Percentiles rank a stretch among this genome's conserved stretches.
These are phyloP conservation scores for Lecanicillium sp. DNA, from an alignment of 2,329 filamentous ascomycete species.

Conservation along the genomic window DNA sequence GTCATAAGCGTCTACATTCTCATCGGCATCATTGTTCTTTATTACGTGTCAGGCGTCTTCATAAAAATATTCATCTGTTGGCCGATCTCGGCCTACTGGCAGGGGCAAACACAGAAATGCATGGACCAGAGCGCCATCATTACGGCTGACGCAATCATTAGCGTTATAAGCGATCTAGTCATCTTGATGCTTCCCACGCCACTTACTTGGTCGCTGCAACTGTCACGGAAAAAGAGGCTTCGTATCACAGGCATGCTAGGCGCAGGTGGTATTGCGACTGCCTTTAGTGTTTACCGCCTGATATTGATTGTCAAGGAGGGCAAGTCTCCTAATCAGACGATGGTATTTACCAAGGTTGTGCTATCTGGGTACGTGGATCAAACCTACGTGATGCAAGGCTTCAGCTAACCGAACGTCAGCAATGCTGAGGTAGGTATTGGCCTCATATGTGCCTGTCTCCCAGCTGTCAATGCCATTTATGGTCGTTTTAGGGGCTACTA, in stretches of 20 bases:
- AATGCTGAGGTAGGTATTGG: conserved; percentile 24
- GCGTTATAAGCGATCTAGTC: conserved; percentile 21
- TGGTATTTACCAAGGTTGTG: conserved; percentile 19
- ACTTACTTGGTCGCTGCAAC: conserved; percentile 22
- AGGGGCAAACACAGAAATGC: conserved; percentile 20
- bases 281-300: conserved; percentile 21
- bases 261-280: conserved; percentile 23
- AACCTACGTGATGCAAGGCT: too few relatives aligned
- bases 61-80: conserved; percentile 33
- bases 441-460: conserved; percentile 23
- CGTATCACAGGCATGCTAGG: conserved; percentile 20
- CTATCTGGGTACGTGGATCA: conserved; percentile 14
- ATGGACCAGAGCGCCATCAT: conserved; percentile 26
- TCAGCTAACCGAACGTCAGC: conserved; percentile 6
- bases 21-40: conserved; percentile 26
- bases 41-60: conserved; percentile 32
- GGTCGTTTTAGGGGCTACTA: conserved; percentile 13
- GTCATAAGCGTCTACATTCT: conserved; percentile 29
- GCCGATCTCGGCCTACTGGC: conserved; percentile 34
- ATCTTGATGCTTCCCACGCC: conserved; percentile 23
- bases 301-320: conserved; percentile 17
- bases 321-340: conserved; percentile 16
- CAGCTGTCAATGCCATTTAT: conserved; percentile 17
- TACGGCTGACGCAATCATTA: conserved; percentile 22
- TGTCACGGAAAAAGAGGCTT: conserved; percentile 20